Conservation (phyloP, 208 protist species). For the Vickermania ingenoplastis region DNA sequence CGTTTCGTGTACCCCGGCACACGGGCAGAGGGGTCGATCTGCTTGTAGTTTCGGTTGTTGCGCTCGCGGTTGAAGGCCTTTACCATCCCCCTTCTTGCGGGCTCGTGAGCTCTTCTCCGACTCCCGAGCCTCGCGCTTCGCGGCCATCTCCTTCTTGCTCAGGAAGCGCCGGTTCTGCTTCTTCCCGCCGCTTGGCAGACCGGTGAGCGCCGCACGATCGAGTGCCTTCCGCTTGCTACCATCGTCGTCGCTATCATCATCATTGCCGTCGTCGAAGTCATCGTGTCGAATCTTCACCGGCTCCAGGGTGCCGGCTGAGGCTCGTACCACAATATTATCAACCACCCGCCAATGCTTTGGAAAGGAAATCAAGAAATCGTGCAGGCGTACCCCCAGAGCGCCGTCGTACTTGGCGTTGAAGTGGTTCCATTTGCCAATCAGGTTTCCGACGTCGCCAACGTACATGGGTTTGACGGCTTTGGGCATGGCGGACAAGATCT, state of each 20-base stretch:
- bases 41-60: constrained; percentile 83
- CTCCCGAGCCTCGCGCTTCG: constrained; percentile 5
- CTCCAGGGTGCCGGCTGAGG: constrained; percentile 41
- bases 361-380: constrained; percentile 59
- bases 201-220: constrained; percentile 64
- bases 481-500: constrained; percentile 84
- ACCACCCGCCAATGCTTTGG: constrained; percentile 56
- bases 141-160: constrained; percentile 8
- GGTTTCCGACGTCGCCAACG: constrained; percentile 75
- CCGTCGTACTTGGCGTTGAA: constrained; percentile 82
- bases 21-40: constrained; percentile 50
- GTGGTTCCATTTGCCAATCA: constrained; percentile 76
- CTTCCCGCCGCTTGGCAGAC: constrained; percentile 13
- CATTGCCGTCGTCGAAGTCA: constrained; percentile 23
- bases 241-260: constrained; percentile 26
- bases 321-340: constrained; percentile 60
- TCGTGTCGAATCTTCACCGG: constrained; percentile 74
- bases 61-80: constrained; percentile 68
- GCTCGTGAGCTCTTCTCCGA: constrained; percentile 47
- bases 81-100: constrained; percentile 40
- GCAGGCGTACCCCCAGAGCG: constrained; percentile 53
- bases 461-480: constrained; percentile 65
- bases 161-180: constrained; percentile 1
- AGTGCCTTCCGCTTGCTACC: constrained; percentile 25
- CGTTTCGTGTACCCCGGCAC: constrained; percentile 82